A percentile compares a stretch with the other conserved stretches of the same genome.
phyloP scores from a whole-genome alignment of 2,329 filamentous ascomycete species.

The Bimuria novae-zelandiae region DNA sequence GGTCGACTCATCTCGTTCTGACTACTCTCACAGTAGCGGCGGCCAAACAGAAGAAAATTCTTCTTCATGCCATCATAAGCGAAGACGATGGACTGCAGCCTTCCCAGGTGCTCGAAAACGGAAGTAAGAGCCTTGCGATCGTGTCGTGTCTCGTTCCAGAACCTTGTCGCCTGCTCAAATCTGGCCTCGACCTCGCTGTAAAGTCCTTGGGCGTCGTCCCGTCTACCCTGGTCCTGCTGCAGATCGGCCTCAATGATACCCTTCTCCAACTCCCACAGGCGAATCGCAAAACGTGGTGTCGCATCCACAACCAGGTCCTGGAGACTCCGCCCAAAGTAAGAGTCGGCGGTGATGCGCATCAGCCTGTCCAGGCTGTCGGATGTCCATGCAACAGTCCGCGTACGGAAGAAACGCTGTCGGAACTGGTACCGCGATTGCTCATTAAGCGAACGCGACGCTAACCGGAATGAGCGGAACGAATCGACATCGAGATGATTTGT shows the following conservation, averaged over 20 bases:
- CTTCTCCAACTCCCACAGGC: constrained; percentile 26
- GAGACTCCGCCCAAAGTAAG: constrained; percentile 21
- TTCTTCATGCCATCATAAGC: constrained; percentile 21
- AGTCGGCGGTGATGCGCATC: constrained; percentile 20
- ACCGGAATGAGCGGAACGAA: constrained; percentile 25
- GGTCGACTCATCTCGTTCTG: constrained; percentile 29
- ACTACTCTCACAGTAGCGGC: constrained; percentile 22
- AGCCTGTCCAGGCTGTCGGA: constrained; percentile 19
- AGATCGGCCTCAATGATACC: constrained; percentile 6
- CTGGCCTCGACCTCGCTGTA: constrained; percentile 2
- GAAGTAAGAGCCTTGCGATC: constrained; percentile 25
- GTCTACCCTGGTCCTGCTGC: constrained; percentile 8
- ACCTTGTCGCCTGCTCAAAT: constrained; percentile 17
- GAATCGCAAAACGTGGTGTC: constrained; percentile 29
- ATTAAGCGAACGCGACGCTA: constrained; percentile 20
- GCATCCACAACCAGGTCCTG: constrained; percentile 31
- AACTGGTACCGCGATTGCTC: constrained; percentile 24
- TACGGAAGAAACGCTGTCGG: constrained; percentile 28
- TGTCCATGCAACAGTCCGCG: constrained; percentile 24
- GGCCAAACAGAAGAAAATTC: constrained; percentile 10
- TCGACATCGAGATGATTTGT: constrained; percentile 22
- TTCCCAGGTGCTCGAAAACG: constrained; percentile 23
- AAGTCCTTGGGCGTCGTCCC: background rate
- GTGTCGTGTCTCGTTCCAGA: constrained; percentile 33
- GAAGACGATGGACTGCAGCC: constrained; percentile 21